Evolutionary conservation across 768 basidiomycete species (phyloP).

Genomic region (Rhizopogon salebrosus): DNA sequence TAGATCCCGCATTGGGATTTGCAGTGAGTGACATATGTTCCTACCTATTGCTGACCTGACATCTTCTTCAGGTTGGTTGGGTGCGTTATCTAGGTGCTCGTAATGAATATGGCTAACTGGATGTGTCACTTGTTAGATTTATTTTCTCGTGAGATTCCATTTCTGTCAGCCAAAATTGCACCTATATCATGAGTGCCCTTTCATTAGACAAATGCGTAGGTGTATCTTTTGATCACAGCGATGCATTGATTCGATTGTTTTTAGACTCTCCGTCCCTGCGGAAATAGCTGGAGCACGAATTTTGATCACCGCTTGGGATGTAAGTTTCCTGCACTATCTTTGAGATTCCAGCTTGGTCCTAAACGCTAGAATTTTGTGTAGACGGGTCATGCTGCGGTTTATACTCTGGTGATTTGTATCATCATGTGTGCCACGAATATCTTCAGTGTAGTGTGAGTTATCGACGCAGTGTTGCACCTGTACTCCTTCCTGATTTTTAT

Average conservation of each 20-base stretch:
- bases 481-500: background rate
- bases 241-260: background rate
- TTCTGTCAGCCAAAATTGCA: background rate
- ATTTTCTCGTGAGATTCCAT: constrained; percentile 39
- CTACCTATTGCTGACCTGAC: background rate
- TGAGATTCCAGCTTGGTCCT: background rate
- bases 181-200: background rate
- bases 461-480: background rate
- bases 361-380: constrained; percentile 13
- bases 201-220: constrained; percentile 4
- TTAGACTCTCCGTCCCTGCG: constrained; percentile 42
- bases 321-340: constrained; percentile 18
- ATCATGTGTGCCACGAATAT: constrained; percentile 60
- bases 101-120: constrained; percentile 19
- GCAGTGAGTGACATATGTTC: constrained; percentile 36
- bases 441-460: constrained; percentile 54
- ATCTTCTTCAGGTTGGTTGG: constrained; percentile 7
- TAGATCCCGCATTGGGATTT: constrained; percentile 58
- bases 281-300: constrained; percentile 71
- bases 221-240: background rate
- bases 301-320: constrained; percentile 74
- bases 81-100: background rate
- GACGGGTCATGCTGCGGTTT: constrained; percentile 46
- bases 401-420: constrained; percentile 53
- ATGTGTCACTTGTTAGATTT: constrained; percentile 38